Evolutionary conservation across 495 filamentous ascomycete species (phyloP).

Genomic region (Tuber umbilicatum): DNA sequence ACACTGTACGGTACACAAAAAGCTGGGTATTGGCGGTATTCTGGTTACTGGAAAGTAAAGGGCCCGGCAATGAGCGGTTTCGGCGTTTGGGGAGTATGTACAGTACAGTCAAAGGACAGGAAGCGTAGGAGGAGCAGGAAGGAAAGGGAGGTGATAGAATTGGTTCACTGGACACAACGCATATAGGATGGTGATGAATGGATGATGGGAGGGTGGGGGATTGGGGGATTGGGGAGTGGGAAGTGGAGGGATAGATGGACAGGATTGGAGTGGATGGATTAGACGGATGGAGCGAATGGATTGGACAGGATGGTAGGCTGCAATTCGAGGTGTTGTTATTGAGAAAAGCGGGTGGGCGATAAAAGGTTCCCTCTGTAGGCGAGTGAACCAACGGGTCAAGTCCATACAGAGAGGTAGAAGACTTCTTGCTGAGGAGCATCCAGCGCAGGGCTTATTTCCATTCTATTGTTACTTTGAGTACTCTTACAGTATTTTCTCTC

Average conservation of each 20-base stretch:
- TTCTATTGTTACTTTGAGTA: slow-evolving; percentile 23
- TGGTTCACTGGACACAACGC: background rate
- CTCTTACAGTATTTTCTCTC: background rate
- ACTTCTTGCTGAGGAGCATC: background rate
- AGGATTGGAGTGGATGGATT: background rate
- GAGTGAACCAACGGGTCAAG: background rate
- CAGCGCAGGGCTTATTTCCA: slow-evolving; percentile 4
- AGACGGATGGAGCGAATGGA: slow-evolving; percentile 5
- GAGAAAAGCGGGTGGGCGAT: background rate
- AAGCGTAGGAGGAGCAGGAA: background rate
- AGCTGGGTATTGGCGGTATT: slow-evolving; percentile 12
- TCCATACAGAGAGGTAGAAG: background rate
- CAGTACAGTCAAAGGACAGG: slow-evolving; percentile 21
- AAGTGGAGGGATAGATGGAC: slow-evolving; percentile 7
- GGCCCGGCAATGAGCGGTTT: slow-evolving; percentile 20
- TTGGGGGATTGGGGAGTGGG: slow-evolving; percentile 24
- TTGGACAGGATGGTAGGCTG: slow-evolving; percentile 29
- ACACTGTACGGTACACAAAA: slow-evolving; percentile 35
- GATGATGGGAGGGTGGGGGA: slow-evolving; percentile 16
- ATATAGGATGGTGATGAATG: slow-evolving; percentile 18
- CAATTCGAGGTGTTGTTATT: slow-evolving; percentile 10
- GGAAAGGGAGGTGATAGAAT: slow-evolving; percentile 5
- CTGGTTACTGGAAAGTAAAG: slow-evolving; percentile 16
- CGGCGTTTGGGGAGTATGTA: slow-evolving; percentile 31
- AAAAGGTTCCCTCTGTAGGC: background rate